phyloP scores from a whole-genome alignment of 495 filamentous ascomycete genomes.

The Pyrenopolyporus hunteri region DNA sequence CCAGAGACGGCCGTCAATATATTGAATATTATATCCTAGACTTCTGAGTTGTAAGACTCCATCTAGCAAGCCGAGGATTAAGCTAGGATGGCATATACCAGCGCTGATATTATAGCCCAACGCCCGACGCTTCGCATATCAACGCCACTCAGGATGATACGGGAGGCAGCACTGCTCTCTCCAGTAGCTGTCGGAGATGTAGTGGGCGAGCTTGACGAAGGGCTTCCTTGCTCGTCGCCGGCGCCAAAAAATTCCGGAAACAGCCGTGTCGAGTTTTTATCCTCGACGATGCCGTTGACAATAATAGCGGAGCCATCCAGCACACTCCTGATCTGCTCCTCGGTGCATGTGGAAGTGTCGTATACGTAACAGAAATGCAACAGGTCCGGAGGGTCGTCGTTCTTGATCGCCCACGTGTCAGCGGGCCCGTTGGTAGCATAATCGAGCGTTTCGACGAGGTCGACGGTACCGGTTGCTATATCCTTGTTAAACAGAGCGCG shows the following conservation, averaged over 20 bases:
- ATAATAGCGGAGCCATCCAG: constrained; percentile 50
- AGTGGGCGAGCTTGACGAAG: constrained; percentile 40
- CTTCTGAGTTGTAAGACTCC: no score
- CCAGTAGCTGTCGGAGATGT: constrained; percentile 41
- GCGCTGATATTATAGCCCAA: background rate
- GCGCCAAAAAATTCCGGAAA: constrained; percentile 44
- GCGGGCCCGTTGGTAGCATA: constrained; percentile 59
- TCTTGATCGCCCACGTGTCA: constrained; percentile 59
- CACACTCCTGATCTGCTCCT: constrained; percentile 56
- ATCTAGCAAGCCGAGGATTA: no score
- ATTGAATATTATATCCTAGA: no score
- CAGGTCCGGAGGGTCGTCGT: constrained; percentile 49
- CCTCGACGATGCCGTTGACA: constrained; percentile 57
- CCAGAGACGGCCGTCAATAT: no score
- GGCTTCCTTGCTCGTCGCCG: constrained; percentile 50
- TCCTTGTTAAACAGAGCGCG: constrained; percentile 63
- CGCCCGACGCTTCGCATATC: constrained; percentile 5
- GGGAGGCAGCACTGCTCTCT: constrained; percentile 17
- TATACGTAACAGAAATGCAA: constrained; percentile 65
- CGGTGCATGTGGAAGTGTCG: constrained; percentile 58
- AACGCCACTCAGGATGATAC: background rate
- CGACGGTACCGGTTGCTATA: constrained; percentile 65
- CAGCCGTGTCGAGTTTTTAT: constrained; percentile 47
- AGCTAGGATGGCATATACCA: constrained; percentile 4
- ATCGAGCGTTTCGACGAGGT: constrained; percentile 50